Base-by-base conservation (phyloP, 305 asterid species). In the Rubia tinctorum region DNA sequence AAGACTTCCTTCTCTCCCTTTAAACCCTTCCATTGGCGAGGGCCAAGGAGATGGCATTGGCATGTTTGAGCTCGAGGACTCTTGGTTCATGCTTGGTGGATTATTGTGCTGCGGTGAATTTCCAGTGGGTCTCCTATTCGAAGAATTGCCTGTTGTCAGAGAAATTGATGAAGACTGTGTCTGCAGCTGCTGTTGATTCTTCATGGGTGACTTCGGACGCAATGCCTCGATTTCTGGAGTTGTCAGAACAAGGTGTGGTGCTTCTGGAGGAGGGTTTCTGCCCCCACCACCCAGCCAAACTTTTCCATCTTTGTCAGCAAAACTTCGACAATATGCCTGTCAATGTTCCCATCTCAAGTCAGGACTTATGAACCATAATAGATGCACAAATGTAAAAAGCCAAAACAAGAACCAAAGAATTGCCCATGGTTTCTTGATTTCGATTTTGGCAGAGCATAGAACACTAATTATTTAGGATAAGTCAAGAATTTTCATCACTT, bases 161-260 rank as follows among this genome's bases (percentile, higher is more conserved):
- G 96, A 81, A 69, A 92, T 88, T 0, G 98, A 84, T 5, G 85
- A 80, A 4, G 97, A 82, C 77, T 91, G 98, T 75, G 88, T 89
- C 82, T 86, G 91, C 65, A 85, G 72, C 74, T 91, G 97, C 86
- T 84, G 96, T 79, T 92, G 99, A 82, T 92, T 92, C 84, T 92
- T 95, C 99, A 92, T 95, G 0, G 99, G 99, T 18, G 99, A 95
- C 79, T 95, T 95, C 43, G 99, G 99, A 42, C 98, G 95, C 72
- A 95, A 91, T 18, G 95, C 68, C 76, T 95, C 99, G 18, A 95
- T 95, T 70, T 95, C 98, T 0, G 96, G 97, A 23, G 99, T 95
- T 43, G 99, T 95, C 67, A 78, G 78, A 73, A 93, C 97, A 9
- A 92, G 99, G 74, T 92, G 99, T 22, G 97, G 93, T 6, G 98